phyloP scores from a whole-genome alignment of 2,329 filamentous ascomycete species.

The Cryphonectria nitschkei region DNA sequence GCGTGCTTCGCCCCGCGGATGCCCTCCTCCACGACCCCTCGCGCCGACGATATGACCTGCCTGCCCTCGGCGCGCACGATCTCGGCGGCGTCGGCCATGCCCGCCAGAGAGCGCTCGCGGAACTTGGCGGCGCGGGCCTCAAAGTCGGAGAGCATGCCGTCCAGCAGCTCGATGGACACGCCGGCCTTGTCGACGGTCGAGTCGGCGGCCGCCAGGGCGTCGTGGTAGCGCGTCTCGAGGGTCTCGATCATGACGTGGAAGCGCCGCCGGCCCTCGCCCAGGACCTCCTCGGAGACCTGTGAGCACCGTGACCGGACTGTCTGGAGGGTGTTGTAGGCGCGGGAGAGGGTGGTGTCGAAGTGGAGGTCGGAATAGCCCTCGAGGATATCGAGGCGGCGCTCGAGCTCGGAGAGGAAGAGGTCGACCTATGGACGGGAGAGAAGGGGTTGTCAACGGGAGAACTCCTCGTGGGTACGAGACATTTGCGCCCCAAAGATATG shows the following conservation, averaged over 20 bases:
- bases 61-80: slow-evolving; percentile 78
- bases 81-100: slow-evolving; percentile 65
- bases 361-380: slow-evolving; percentile 85
- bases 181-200: slow-evolving; percentile 91
- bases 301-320: slow-evolving; percentile 87
- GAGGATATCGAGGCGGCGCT: slow-evolving; percentile 82
- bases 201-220: slow-evolving; percentile 80
- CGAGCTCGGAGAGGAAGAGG: slow-evolving; percentile 81
- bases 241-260: slow-evolving; percentile 92
- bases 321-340: slow-evolving; percentile 83
- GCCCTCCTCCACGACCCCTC: slow-evolving; percentile 78
- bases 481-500: not conserved
- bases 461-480: not conserved
- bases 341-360: slow-evolving; percentile 80
- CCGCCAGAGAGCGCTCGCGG: slow-evolving; percentile 72
- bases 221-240: slow-evolving; percentile 83
- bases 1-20: slow-evolving; percentile 82
- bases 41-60: slow-evolving; percentile 74
- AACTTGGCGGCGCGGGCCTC: slow-evolving; percentile 82
- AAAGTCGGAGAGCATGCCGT: slow-evolving; percentile 82
- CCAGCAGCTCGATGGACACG: slow-evolving; percentile 83
- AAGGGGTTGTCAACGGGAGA: not conserved
- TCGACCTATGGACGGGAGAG: slow-evolving; percentile 60
- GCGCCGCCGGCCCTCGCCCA: slow-evolving; percentile 82
- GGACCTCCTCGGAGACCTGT: slow-evolving; percentile 84